Evolutionary conservation across 805 yeast genomes (phyloP), one percentile per base, ranked within the genome.

Genomic region (Pichia phayaonensis): DNA sequence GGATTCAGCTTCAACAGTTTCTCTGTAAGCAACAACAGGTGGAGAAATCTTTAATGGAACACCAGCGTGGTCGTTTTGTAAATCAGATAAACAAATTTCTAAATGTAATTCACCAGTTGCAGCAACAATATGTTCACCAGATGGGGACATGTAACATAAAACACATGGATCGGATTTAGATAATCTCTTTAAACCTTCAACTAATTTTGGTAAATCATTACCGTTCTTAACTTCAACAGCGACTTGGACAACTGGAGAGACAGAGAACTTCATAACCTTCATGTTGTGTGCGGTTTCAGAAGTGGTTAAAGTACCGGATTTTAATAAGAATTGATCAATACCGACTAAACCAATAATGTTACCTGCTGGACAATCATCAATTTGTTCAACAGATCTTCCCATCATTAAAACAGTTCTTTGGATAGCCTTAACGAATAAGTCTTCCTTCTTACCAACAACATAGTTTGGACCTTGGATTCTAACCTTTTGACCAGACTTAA

Each of bases 401-500:
- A 92, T 92, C 99, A 92, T 92, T 72, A 92, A 82, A 69, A 92
- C 99, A 68, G 96, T 94, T 84, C 99, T 92, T 83, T 92, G 99
- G 70, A 92, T 80, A 66, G 97, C 86, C 86, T 92, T 92, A 72
- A 92, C 62, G 90, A 92, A 94, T 68, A 92, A 81, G 71, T 92
- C 99, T 54, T 89, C 96, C 85, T 94, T 92, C 83, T 84, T 87
- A 75, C 99, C 99, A 74, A 96, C 97, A 68, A 82, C 82, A 80
- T 90, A 92, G 96, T 92, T 92, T 74, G 98, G 98, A 79, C 99
- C 99, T 83, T 92, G 99, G 72, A 92, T 92, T 82, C 99, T 88
- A 71, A 92, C 96, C 88, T 92, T 92, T 84, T 85, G 89, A 79
- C 99, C 99, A 68, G 97, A 88, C 75, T 78, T 87, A 70, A 94